Evolutionary conservation across 108 stramenopile genomes (phyloP).

Genomic region (Pseudonitzschia multiseries): DNA sequence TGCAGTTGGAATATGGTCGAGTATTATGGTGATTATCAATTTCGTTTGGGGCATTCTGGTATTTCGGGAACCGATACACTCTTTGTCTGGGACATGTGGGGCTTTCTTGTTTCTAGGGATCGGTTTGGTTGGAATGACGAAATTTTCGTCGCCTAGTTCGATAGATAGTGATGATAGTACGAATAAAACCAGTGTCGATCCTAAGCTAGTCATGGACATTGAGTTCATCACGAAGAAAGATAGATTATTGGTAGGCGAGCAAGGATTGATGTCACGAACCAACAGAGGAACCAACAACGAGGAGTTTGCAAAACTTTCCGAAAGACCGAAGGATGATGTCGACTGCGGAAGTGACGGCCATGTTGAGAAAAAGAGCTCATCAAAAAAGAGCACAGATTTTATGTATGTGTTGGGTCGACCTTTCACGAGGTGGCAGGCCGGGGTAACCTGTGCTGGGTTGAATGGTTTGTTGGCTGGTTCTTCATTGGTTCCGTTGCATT

Average conservation of each 20-base stretch:
- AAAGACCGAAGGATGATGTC: background rate
- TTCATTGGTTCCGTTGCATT: conserved; percentile 59
- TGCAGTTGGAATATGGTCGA: conserved; percentile 59
- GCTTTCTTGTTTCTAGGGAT: conserved; percentile 24
- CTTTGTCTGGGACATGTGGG: conserved; percentile 8
- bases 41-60: conserved; percentile 63
- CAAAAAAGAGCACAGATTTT: background rate
- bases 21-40: conserved; percentile 49
- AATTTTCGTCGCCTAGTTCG: conserved; percentile 17
- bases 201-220: background rate
- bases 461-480: conserved; percentile 51
- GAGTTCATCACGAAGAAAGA: background rate
- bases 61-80: conserved; percentile 52
- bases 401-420: background rate
- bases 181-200: background rate
- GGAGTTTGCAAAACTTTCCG: background rate
- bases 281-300: background rate
- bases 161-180: background rate
- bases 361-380: background rate
- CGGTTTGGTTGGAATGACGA: conserved; percentile 45
- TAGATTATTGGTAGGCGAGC: background rate
- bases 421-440: conserved; percentile 38
- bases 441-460: conserved; percentile 45
- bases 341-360: background rate
- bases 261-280: background rate